Base-by-base conservation (phyloP, 805 yeast species). In the Ogataea chonburiensis region DNA sequence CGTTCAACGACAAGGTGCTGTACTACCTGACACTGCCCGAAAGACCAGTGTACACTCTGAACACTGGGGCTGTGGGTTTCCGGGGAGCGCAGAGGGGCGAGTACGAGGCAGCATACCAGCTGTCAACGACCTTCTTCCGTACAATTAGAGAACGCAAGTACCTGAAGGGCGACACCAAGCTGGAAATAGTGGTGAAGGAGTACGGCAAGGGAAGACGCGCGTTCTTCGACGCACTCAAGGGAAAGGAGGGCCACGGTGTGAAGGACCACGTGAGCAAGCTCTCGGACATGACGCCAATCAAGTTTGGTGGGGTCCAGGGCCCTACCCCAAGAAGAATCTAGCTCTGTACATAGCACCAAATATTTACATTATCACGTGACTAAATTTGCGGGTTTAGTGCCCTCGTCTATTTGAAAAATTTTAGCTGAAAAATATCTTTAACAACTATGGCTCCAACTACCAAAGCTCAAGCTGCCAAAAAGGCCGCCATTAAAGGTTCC, bases 401-500 rank as follows among this genome's bases (percentile, higher is more conserved):
- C 39, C 39, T 35, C 34, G 14, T 24, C 17, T 28, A 35, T 25
- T 31, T 37, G 40, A 31, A 37, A 37, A 37, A 37, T 37, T 37
- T 37, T 37, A 37, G 31, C 31, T 37, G 35, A 37, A 37, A 37
- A 37, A 37, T 30, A 30, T 26, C 31, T 31, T 37, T 37, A 37
- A 24, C 34, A 31, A 37, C 40, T 40, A 55, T 55, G 60, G 60
- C 60, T 54, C 55, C 60, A 53, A 45, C 71, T 57, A 71, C 68
- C 56, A 85, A 93, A 79, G 98, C 98, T 75, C 77, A 87, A 68
- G 79, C 86, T 73, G 98, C 98, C 71, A 88, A 93, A 82, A 93
- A 91, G 80, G 93, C 97, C 71, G 97, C 86, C 73, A 83, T 84
- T 68, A 93, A 91, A 77, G 98, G 98, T 75, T 78, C 91, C 63